Conservation (phyloP, 129 eudicot species). For the Pseudognaphalium luteoalbum region DNA sequence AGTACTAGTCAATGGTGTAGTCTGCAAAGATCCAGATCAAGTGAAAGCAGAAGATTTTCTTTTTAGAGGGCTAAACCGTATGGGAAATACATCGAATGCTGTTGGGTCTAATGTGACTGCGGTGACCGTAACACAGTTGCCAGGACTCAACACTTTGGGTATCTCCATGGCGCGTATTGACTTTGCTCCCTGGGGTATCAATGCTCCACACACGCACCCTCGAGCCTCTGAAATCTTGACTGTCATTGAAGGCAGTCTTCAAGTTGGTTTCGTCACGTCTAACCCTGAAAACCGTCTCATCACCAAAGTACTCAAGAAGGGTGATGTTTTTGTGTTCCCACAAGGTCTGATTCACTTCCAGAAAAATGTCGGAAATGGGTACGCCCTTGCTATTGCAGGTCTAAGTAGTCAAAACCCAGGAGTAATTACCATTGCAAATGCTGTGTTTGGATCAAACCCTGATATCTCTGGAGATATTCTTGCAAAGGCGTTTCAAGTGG, state of each 20-base stretch:
- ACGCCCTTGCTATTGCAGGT: background rate
- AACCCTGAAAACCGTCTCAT: background rate
- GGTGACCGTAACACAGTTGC: background rate
- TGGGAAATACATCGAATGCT: background rate
- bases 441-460: background rate
- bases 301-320: background rate
- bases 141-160: background rate
- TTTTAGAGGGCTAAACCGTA: background rate
- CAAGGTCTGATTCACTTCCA: slow-evolving; percentile 47
- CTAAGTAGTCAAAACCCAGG: background rate
- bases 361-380: slow-evolving; percentile 23
- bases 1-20: background rate
- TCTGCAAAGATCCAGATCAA: background rate
- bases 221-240: background rate
- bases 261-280: background rate
- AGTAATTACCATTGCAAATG: background rate
- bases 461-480: background rate
- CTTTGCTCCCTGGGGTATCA: background rate
- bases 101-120: background rate
- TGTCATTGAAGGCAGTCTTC: background rate
- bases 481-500: background rate
- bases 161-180: background rate
- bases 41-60: background rate
- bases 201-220: background rate
- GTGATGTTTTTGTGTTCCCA: slow-evolving; percentile 51